phyloP scores from a whole-genome alignment of 1,284 basidiomycete species.

The Pseudozyma sp. region DNA sequence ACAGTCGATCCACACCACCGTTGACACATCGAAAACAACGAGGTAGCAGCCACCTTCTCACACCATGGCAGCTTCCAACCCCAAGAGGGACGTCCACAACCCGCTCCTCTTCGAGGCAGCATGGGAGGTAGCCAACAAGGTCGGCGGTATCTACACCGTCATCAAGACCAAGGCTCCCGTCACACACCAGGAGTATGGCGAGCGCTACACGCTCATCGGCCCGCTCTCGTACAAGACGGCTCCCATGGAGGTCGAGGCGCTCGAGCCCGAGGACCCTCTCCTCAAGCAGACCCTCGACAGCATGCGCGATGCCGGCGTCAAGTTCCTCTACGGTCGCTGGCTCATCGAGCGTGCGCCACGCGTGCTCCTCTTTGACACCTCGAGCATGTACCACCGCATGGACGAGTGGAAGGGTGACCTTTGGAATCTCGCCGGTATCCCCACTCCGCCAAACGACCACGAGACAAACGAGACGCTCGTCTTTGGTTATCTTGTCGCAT shows the following conservation, averaged over 20 bases:
- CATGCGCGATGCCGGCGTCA: constrained; percentile 79
- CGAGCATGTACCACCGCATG: constrained; percentile 83
- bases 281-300: constrained; percentile 60
- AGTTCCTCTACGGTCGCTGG: constrained; percentile 95
- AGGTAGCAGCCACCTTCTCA: not conserved
- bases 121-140: constrained; percentile 71
- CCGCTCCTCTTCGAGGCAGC: constrained; percentile 65
- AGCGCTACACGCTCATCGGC: constrained; percentile 89
- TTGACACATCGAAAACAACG: not conserved
- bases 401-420: constrained; percentile 99
- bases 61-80: constrained; percentile 25
- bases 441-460: constrained; percentile 91
- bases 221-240: constrained; percentile 96
- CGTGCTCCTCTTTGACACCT: constrained; percentile 94
- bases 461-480: constrained; percentile 99
- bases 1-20: not conserved
- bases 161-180: constrained; percentile 99
- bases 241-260: constrained; percentile 95
- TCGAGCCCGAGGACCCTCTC: constrained; percentile 76
- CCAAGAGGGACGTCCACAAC: constrained; percentile 61
- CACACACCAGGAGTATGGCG: constrained; percentile 78
- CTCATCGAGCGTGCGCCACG: constrained; percentile 94
- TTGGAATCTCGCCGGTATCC: constrained; percentile 97
- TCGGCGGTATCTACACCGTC: constrained; percentile 98
- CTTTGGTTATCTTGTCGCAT: constrained; percentile 98